Base-by-base conservation (phyloP, 139 green algal genomes). In the Picochlorum sp. region DNA sequence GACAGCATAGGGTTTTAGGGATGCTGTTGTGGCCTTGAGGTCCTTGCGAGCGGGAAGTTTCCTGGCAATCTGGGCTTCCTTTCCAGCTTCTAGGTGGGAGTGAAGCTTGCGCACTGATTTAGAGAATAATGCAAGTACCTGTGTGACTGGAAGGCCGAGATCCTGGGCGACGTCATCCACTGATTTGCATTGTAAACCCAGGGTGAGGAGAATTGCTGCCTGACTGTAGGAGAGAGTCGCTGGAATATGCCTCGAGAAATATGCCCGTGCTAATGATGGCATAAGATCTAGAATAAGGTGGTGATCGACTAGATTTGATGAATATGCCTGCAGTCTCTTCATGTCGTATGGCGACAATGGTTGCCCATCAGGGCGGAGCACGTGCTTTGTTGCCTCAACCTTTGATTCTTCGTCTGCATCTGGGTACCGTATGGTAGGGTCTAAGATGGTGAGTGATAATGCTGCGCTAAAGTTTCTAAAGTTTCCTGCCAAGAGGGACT, bases 101-200 rank as follows among this genome's bases (percentile, higher is more conserved):
- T 96, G 81, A 67, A 97, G 75, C 77, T 90, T 92, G 3, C 87
- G 79, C 26, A 97, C 62, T 5, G 85, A 77, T 72, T 98, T 98
- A 81, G 90, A 95, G 77, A 97, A 98, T 49, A 98, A 84, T 23
- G 92, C 92, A 58, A 96, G 72, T n/a, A 90, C 72, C 78, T 93
- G 87, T 31, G 82, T 87, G 44, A 65, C 52, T 4, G 90, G 92
- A 70, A 97, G 85, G 51, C 71, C 67, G 28, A 98, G 76, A 20
- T 58, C 62, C 51, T 70, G 67, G 49, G 86, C 79, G 20, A 90
- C 54, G 5, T 78, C 68, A 3, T 67, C 65, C 31, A 87, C 52
- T 15, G 74, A 60, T 16, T 71, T 73, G 63, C 81, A 73, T 74
- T 95, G 88, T 51, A 94, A 76, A 10, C 87, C 87, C 16, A 94